A percentile compares a stretch with the other conserved stretches of the same genome.
These are phyloP conservation scores for Cotoneaster glaucophyllus DNA, from an alignment of 306 rosid species.

Conservation along the genomic window DNA sequence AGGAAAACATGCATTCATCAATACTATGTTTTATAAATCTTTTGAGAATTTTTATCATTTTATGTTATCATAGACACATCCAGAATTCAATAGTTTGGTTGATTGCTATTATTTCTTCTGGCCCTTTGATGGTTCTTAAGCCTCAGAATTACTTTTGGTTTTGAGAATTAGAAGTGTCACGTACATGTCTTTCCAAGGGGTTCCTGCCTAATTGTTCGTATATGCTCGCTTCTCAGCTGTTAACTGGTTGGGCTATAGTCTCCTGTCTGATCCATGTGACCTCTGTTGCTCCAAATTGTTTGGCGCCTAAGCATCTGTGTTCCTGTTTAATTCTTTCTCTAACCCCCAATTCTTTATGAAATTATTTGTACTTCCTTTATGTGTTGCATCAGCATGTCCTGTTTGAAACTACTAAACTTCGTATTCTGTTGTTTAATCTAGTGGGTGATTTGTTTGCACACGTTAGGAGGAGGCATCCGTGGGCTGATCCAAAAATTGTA, in stretches of 20 bases:
- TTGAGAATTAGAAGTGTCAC: background rate
- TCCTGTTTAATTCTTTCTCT: background rate
- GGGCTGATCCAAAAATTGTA: slow-evolving; percentile 94
- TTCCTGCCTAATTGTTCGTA: background rate
- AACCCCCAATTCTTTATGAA: background rate
- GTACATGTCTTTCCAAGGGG: background rate
- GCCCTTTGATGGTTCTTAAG: background rate
- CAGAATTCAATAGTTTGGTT: background rate
- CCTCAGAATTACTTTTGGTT: background rate
- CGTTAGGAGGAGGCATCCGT: slow-evolving; percentile 76
- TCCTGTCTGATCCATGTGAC: background rate
- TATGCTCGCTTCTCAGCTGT: background rate
- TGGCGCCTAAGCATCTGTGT: background rate
- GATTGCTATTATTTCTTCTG: background rate
- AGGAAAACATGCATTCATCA: background rate
- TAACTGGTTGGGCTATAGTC: background rate
- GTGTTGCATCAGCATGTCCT: background rate
- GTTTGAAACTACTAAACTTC: background rate
- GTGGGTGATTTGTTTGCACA: slow-evolving; percentile 88
- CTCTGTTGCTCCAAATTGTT: background rate
- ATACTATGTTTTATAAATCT: background rate
- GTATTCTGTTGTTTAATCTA: slow-evolving; percentile 20
- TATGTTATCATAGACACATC: background rate
- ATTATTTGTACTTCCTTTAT: background rate
- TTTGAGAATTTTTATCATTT: background rate